Base-by-base conservation (phyloP, 495 filamentous ascomycete genomes). In the Podospora appendiculata region DNA sequence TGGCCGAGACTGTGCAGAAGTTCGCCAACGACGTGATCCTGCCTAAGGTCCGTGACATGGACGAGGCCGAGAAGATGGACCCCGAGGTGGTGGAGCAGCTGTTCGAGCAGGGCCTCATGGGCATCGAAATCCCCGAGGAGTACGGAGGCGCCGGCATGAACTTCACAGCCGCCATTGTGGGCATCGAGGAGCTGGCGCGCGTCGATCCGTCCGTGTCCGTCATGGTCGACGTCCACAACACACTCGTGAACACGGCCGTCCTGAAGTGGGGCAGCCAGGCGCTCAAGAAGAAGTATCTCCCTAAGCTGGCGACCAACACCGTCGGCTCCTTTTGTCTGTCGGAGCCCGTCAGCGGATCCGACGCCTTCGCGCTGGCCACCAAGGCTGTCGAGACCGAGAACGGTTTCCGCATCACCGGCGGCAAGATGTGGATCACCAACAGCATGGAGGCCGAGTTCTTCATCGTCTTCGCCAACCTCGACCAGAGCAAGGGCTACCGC, bases 341-440 rank as follows among this genome's bases (percentile, higher is more conserved):
- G 14, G 93, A 99, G 71, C 94, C 93, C 4, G 84, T 85, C 1
- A 95, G 89, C 33, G 93, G 93, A 4, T 92, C 88, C 8, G 93
- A 99, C 69, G 94, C 93, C 14, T 99, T 99, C 65, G 94, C 94
- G 0, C 81, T 99, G 47, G 83, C 87, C 53, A 96, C 93, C 48
- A 87, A 86, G 66, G 93, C 93, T 25, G 86, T 82, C 25, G 78
- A 85, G 36, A 78, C 78, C n/a, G 74, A 71, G 16, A 80, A 84
- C 55, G 88, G 90, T 14, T 97, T 88, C 71, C 85, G 79, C 68
- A 85, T 99, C 65, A 87, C 82, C 49, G 93, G 93, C 46, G 82
- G 79, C 64, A 99, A 99, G 79, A 97, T 96, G 92, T 99, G 93
- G 93, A 99, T 99, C 69, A 96, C 93, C 53, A 99, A 97, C 73